Base-by-base conservation (phyloP, 441 rosid species). In the Corymbia citriodora region DNA sequence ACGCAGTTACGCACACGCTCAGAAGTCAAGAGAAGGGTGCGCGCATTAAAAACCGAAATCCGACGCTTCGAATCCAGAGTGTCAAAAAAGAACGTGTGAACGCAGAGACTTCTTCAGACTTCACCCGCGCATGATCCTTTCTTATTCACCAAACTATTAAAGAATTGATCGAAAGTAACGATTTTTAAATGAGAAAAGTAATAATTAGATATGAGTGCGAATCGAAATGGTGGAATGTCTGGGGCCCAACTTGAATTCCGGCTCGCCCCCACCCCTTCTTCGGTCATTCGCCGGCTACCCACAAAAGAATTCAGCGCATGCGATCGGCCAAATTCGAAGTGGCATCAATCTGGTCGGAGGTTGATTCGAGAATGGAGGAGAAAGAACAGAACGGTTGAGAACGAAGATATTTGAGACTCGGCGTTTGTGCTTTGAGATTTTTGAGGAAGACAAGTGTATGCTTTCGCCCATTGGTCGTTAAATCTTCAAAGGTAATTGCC, bases 11-110 rank as follows among this genome's bases (percentile, higher is more conserved):
- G 48, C 48, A 19, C 40, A 19, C 40, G 65, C 65, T 59, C 16
- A 3, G 29, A 59, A 17, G 85, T 79, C 85, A 68, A 59, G 25
- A 9, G 65, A 79, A 13, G 88, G n/a, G 87, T 53, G 70, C 17
- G 90, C 61, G 88, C 90, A 87, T 87, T 92, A 25, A 92, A 92
- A 88, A 88, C 48, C 55, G 88, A 88, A 88, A 90, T 52, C 89
- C 88, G 89, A 88, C 70, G 54, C 27, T 49, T 40, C 19, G 63
- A 79, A 79, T 40, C 40, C 85, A 7, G 18, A 79, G n/a, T 1
- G 9, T 14, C 40, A 53, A n/a, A 88, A 55, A 55, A 57, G 13
- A 40, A 40, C 33, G 90, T 91, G 92, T 92, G 93, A 89, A 88
- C 88, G 40, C 19, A 10, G 88, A 50, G 53, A 81, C 88, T 53